Evolutionary conservation across 768 basidiomycete species (phyloP), one percentile per base, ranked within the genome.

Genomic region (Russula vinacea): DNA sequence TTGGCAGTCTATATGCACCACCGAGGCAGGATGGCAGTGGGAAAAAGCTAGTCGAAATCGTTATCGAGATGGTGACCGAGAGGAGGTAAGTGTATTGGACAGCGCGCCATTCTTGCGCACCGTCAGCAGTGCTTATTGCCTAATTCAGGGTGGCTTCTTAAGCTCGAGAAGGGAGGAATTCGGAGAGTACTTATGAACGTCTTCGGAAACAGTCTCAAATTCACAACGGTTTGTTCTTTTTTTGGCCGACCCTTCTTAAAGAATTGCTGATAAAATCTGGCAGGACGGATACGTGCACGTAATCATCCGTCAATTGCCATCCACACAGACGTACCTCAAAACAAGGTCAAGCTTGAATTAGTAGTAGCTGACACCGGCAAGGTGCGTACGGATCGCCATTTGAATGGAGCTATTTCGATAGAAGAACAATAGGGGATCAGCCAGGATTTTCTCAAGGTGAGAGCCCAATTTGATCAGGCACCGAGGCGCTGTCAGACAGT

Each of bases 111-210:
- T 37, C 10, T 53, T 19, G 16, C 24, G 29, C 42, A 29, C 49
- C 24, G 19, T 32, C 40, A 22, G 14, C 32, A 19, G 58, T 17
- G 39, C 58, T 64, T n/a, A 64, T 56, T 5, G 7, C 5, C 17
- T 1, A 10, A 55, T 56, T 19, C 57, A 94, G 90, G 92, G 92
- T 98, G 94, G 94, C 76, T 78, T 9, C 76, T 96, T 33, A 87
- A 85, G 70, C 94, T 90, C 73, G 95, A 98, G 74, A 93, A 90
- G 73, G 94, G 92, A 35, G 95, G 95, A 16, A 87, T 97, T 66
- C 84, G 95, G 35, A 83, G 95, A 32, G 86, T 97, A 14, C 74
- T 97, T 65, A 96, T 97, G 92, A 98, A 98, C 72, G 75, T 98
- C 42, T 92, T 97, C 69, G 92, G 94, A 17, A 97, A 96, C 74